These are phyloP conservation scores for Monilinia laxa DNA, from an alignment of 2,329 filamentous ascomycete species.

Conservation along the genomic window DNA sequence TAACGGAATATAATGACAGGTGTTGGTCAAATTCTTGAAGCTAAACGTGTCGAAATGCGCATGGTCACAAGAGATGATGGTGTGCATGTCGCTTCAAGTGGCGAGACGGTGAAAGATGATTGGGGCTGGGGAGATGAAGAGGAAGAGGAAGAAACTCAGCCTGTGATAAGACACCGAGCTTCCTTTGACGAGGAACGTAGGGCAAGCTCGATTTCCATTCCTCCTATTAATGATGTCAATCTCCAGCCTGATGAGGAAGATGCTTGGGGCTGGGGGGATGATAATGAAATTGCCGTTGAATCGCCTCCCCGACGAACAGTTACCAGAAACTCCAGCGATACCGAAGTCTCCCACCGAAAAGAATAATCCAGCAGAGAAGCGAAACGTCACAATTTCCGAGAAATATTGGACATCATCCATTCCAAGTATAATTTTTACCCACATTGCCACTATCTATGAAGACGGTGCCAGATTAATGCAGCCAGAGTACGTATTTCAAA, in stretches of 20 bases:
- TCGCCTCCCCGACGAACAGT: slow-evolving; percentile 32
- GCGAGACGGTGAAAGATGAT: slow-evolving; percentile 48
- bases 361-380: slow-evolving; percentile 22
- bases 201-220: slow-evolving; percentile 6
- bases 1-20: slow-evolving; percentile 44
- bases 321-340: neutral
- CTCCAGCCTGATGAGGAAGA: slow-evolving; percentile 43
- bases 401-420: slow-evolving; percentile 86
- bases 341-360: neutral
- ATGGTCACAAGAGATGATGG: slow-evolving; percentile 68
- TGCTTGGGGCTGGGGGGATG: slow-evolving; percentile 80
- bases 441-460: slow-evolving; percentile 60
- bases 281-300: slow-evolving; percentile 51
- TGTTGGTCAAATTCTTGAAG: slow-evolving; percentile 64
- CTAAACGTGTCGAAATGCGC: slow-evolving; percentile 84
- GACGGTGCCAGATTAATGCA: slow-evolving; percentile 61
- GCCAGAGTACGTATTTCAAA: slow-evolving; percentile 43
- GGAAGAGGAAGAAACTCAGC: slow-evolving; percentile 45
- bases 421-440: slow-evolving; percentile 71
- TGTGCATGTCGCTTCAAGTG: slow-evolving; percentile 59
- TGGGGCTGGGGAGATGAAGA: slow-evolving; percentile 79
- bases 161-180: slow-evolving; percentile 30
- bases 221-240: slow-evolving; percentile 31
- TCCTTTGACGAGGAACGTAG: slow-evolving; percentile 32
- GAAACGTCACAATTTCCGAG: slow-evolving; percentile 76